Percentiles rank a stretch among this genome's conserved stretches.
Conservation (phyloP, 768 basidiomycete species). For the Pleurotus platypus region DNA sequence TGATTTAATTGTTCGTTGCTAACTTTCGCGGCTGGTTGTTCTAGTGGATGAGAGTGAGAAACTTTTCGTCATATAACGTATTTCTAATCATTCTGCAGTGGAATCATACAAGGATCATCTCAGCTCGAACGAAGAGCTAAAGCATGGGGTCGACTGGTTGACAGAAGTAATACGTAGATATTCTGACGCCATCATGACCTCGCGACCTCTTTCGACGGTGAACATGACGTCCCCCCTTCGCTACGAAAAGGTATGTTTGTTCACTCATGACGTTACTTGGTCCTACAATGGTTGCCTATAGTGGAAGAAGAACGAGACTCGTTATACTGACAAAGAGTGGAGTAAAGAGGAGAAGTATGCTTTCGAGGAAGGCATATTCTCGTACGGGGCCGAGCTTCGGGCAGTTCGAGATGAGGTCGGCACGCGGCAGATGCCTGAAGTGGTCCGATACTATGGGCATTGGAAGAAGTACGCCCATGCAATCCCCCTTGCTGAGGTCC, state of each 20-base stretch:
- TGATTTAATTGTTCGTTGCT: slow-evolving; percentile 20
- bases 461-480: slow-evolving; percentile 70
- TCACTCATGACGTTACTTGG: not conserved
- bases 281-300: slow-evolving; percentile 19
- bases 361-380: slow-evolving; percentile 72
- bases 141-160: slow-evolving; percentile 73
- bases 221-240: slow-evolving; percentile 58
- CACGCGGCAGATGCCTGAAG: slow-evolving; percentile 66
- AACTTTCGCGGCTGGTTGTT: slow-evolving; percentile 9
- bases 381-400: slow-evolving; percentile 79
- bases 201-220: slow-evolving; percentile 55
- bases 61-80: not conserved
- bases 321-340: slow-evolving; percentile 72
- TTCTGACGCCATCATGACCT: slow-evolving; percentile 62
- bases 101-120: slow-evolving; percentile 62
- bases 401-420: slow-evolving; percentile 72
- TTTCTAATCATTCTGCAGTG: not conserved
- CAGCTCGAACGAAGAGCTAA: slow-evolving; percentile 47
- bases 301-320: slow-evolving; percentile 72
- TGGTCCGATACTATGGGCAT: slow-evolving; percentile 79
- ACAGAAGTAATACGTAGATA: slow-evolving; percentile 72
- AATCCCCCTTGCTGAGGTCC: slow-evolving; percentile 3
- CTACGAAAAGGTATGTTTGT: slow-evolving; percentile 54
- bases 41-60: slow-evolving; percentile 56
- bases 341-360: slow-evolving; percentile 61